phyloP scores from a whole-genome alignment of 2,329 filamentous ascomycete genomes.

The Leptographium lundbergii region DNA sequence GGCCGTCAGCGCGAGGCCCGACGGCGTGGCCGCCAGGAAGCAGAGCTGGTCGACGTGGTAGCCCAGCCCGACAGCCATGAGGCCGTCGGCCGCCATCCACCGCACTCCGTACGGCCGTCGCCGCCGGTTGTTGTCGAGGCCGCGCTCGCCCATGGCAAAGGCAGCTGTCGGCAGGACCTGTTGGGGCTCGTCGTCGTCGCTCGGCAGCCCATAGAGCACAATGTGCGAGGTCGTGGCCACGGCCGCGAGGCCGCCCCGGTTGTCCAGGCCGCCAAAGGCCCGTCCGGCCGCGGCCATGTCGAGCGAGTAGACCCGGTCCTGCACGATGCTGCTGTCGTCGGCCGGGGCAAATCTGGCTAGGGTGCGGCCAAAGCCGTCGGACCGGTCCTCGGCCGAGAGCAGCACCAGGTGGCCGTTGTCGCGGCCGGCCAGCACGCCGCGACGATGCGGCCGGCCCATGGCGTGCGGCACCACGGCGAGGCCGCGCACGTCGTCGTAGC shows the following conservation, averaged over 20 bases:
- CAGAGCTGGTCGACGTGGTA: constrained; percentile 29
- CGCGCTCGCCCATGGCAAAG: constrained; percentile 12
- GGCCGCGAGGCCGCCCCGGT: constrained; percentile 16
- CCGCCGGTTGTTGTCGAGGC: constrained; percentile 6
- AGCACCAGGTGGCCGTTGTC: constrained; percentile 37
- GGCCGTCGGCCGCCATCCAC: constrained; percentile 32
- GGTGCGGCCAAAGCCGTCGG: constrained; percentile 3
- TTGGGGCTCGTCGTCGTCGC: neutral
- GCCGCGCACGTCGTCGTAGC: constrained; percentile 36
- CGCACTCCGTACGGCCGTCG: constrained; percentile 22
- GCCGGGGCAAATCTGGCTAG: constrained; percentile 31
- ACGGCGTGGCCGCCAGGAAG: constrained; percentile 31
- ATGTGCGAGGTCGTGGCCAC: constrained; percentile 20
- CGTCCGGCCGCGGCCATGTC: constrained; percentile 14
- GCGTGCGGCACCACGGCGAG: constrained; percentile 28
- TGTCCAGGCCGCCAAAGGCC: neutral
- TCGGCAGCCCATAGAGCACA: constrained; percentile 20
- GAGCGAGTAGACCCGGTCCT: constrained; percentile 19
- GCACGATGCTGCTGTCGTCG: constrained; percentile 67
- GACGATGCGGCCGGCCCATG: constrained; percentile 10
- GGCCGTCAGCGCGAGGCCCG: constrained; percentile 26
- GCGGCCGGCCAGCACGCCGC: constrained; percentile 32
- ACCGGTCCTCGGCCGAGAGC: constrained; percentile 22
- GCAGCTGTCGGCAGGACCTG: constrained; percentile 10
- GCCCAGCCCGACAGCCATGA: constrained; percentile 32